phyloP scores from a whole-genome alignment of 2,329 filamentous ascomycete genomes.

The Alternaria viburni region DNA sequence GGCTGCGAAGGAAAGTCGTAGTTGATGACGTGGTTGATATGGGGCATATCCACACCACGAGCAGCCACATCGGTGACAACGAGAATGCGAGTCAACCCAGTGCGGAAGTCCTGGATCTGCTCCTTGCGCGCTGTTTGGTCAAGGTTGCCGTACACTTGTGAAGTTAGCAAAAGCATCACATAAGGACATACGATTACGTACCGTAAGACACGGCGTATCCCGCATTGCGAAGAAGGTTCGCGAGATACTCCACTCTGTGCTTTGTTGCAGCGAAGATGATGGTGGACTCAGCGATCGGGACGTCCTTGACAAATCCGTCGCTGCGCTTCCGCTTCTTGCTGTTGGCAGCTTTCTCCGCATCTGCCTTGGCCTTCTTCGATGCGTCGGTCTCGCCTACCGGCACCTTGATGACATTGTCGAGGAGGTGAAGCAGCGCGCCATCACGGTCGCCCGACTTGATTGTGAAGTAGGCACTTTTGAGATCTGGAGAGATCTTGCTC shows the following conservation, averaged over 20 bases:
- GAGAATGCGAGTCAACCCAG: constrained; percentile 83
- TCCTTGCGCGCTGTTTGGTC: constrained; percentile 93
- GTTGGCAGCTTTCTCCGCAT: constrained; percentile 52
- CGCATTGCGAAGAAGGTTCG: constrained; percentile 75
- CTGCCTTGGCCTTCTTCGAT: constrained; percentile 53
- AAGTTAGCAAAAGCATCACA: constrained; percentile 2
- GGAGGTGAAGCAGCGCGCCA: constrained; percentile 83
- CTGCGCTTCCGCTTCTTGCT: constrained; percentile 76
- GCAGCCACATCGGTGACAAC: constrained; percentile 97
- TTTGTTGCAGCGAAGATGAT: constrained; percentile 96
- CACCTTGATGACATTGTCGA: constrained; percentile 92
- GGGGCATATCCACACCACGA: constrained; percentile 96
- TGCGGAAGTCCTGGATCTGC: constrained; percentile 88
- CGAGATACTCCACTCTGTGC: constrained; percentile 94
- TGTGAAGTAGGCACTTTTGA: constrained; percentile 94
- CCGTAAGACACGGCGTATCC: constrained; percentile 87
- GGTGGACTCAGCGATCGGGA: constrained; percentile 87
- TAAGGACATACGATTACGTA: constrained; percentile 13
- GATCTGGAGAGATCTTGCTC: constrained; percentile 92
- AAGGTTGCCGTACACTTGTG: constrained; percentile 80
- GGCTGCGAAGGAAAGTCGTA: constrained; percentile 97
- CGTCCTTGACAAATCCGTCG: constrained; percentile 64
- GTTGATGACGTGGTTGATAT: constrained; percentile 96
- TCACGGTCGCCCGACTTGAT: constrained; percentile 95
- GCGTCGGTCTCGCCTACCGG: constrained; percentile 70